These are phyloP conservation scores for Aureobasidium lini DNA, from an alignment of 2,329 filamentous ascomycete genomes.

Conservation along the genomic window DNA sequence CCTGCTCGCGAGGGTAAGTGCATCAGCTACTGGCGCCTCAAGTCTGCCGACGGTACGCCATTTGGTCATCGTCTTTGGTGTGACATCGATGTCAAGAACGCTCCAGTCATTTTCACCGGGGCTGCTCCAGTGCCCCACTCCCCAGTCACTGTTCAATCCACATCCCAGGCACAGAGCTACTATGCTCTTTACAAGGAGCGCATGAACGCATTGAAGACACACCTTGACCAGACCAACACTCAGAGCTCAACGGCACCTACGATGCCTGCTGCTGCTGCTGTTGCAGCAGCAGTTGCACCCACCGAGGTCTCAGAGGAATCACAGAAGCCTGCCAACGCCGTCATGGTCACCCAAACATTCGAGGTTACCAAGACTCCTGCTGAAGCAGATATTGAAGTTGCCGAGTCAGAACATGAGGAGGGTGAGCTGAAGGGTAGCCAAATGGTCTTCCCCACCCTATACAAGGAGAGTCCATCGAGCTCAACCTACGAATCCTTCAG, in stretches of 20 bases:
- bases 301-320: not conserved
- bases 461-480: conserved; percentile 80
- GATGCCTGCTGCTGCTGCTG: not conserved
- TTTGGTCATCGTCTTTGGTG: conserved; percentile 96
- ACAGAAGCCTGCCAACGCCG: not conserved
- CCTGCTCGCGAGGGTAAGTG: conserved; percentile 67
- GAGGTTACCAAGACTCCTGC: not conserved
- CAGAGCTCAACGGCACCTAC: not conserved
- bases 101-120: not conserved
- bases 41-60: conserved; percentile 67
- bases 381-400: conserved; percentile 24
- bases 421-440: conserved; percentile 43
- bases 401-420: conserved; percentile 24
- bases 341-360: conserved; percentile 26
- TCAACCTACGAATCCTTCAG: conserved; percentile 63
- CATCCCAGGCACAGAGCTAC: conserved; percentile 18
- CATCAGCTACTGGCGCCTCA: conserved; percentile 96
- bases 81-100: conserved; percentile 61
- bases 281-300: not conserved
- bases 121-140: not conserved
- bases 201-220: conserved; percentile 9
- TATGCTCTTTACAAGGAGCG: conserved; percentile 15
- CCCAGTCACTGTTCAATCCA: not conserved
- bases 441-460: conserved; percentile 96
- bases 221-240: not conserved